These are phyloP conservation scores for Aspergillus brasiliensis DNA, from an alignment of 2,329 filamentous ascomycete genomes.

Conservation along the genomic window DNA sequence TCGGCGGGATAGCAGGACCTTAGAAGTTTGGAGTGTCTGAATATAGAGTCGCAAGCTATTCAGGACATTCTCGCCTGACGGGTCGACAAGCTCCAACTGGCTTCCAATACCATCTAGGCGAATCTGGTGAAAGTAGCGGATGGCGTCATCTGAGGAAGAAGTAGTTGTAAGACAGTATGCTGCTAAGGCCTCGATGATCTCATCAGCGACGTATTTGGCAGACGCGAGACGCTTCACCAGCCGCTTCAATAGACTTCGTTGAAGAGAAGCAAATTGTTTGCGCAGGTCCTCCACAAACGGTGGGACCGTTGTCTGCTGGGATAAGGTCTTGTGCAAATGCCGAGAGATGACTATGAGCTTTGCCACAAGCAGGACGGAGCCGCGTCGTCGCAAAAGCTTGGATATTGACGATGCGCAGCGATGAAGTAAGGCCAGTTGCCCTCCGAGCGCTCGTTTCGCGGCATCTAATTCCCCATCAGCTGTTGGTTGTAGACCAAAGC, in stretches of 20 bases:
- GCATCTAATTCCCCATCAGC: conserved; percentile 36
- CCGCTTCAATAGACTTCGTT: conserved; percentile 65
- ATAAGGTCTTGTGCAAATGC: conserved; percentile 72
- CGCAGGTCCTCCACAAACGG: conserved; percentile 64
- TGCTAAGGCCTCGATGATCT: conserved; percentile 71
- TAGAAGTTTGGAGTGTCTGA: conserved; percentile 74
- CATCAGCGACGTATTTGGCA: conserved; percentile 45
- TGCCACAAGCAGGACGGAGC: conserved; percentile 58
- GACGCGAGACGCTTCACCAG: conserved; percentile 59
- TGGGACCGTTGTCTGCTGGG: conserved; percentile 51
- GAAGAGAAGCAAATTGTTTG: conserved; percentile 64
- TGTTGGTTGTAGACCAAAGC: conserved; percentile 5
- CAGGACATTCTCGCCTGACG: conserved; percentile 58
- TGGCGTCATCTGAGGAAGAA: conserved; percentile 75
- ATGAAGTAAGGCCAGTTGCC: conserved; percentile 61
- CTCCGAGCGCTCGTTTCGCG: conserved; percentile 52
- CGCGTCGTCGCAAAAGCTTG: conserved; percentile 55
- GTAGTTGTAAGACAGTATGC: conserved; percentile 82
- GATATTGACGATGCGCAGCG: conserved; percentile 56
- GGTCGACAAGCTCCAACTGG: conserved; percentile 58
- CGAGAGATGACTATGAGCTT: conserved; percentile 77
- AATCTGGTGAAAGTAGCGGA: conserved; percentile 76
- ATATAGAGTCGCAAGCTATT: conserved; percentile 73
- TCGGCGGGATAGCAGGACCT: conserved; percentile 71
- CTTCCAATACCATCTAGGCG: conserved; percentile 68